Evolutionary conservation across 78 protist genomes (phyloP).

Genomic region (Dictyostelium intermedium): DNA sequence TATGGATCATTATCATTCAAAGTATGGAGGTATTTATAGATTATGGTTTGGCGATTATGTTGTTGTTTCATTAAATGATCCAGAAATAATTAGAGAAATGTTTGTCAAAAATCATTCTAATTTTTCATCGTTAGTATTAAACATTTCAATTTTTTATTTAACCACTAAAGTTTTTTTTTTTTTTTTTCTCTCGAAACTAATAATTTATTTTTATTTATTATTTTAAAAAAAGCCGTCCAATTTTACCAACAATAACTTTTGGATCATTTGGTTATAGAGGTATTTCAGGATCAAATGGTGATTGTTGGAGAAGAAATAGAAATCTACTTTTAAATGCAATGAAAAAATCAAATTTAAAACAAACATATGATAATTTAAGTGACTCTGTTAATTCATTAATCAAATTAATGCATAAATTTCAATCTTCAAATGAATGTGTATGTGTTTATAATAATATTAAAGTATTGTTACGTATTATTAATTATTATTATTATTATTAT

Average conservation of each 20-base stretch:
- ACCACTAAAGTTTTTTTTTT: no score
- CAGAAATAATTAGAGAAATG: not conserved
- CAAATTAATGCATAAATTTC: not conserved
- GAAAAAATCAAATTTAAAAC: conserved; percentile 32
- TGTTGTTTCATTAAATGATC: not conserved
- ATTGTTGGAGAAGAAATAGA: conserved; percentile 14
- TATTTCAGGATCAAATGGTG: not conserved
- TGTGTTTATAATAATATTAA: not conserved
- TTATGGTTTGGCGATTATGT: conserved; percentile 53
- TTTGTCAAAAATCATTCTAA: not conserved
- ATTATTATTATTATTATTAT: no score
- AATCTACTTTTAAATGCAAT: conserved; percentile 7
- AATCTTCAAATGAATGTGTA: not conserved
- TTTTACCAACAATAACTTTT: not conserved
- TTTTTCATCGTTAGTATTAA: not conserved
- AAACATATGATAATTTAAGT: not conserved
- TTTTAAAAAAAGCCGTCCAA: not conserved
- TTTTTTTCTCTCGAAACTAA: no score
- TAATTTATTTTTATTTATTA: not conserved
- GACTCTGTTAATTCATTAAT: not conserved
- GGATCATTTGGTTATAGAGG: not conserved
- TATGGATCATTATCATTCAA: not conserved
- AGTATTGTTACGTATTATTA: no score
- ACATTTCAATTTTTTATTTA: not conserved
- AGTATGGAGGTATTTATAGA: conserved; percentile 26